phyloP scores from a whole-genome alignment of 148 eudicot genomes.

The Talinum fruticosum region DNA sequence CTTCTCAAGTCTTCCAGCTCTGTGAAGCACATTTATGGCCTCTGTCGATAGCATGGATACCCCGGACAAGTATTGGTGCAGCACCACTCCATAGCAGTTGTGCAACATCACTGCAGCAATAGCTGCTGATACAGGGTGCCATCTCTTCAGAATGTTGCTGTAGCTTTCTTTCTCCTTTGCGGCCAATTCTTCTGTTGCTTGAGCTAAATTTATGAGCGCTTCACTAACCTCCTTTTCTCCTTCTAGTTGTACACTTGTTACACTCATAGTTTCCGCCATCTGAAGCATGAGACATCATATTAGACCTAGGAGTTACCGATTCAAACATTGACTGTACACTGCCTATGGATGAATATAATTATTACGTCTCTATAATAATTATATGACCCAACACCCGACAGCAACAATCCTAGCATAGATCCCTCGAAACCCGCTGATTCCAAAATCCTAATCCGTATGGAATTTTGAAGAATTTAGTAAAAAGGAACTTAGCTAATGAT shows the following conservation, averaged over 20 bases:
- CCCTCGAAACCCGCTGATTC: no score
- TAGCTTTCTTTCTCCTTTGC: conserved; percentile 65
- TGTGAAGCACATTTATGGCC: conserved; percentile 50
- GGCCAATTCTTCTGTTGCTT: conserved; percentile 67
- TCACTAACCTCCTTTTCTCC: conserved; percentile 49
- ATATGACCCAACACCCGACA: no score
- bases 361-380: no score
- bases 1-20: conserved; percentile 85
- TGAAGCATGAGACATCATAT: conserved; percentile 14
- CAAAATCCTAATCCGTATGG: no score
- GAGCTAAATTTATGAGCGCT: conserved; percentile 50
- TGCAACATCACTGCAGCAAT: conserved; percentile 80
- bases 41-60: conserved; percentile 43
- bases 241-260: conserved; percentile 29
- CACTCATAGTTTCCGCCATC: conserved; percentile 51
- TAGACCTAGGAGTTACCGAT: neutral
- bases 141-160: conserved; percentile 61
- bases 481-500: no score
- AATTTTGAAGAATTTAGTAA: no score
- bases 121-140: conserved; percentile 83
- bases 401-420: no score
- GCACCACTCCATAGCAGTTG: conserved; percentile 60
- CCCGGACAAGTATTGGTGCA: conserved; percentile 58
- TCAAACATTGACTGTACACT: neutral
- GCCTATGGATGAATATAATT: no score